Base-by-base conservation (phyloP, 176 grass and related monocot genomes). In the maize (Zea mays) region DNA sequence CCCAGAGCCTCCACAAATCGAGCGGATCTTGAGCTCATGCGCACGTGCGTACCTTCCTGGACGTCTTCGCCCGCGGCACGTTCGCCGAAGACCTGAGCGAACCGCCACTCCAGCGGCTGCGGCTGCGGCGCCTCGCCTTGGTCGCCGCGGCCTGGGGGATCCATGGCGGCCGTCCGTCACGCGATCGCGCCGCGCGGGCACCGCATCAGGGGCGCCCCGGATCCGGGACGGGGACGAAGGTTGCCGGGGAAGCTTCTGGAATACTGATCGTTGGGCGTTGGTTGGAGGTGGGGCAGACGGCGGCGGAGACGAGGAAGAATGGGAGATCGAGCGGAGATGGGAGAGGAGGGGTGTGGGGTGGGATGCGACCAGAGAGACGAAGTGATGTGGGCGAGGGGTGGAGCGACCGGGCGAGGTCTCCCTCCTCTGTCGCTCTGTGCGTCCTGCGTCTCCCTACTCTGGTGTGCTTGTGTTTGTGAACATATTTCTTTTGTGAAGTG, bases 1-100 rank as follows among this genome's bases (percentile, higher is more conserved):
- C 27, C n/a, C 10, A 17, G 54, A 73, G 21, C 19, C 56, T 51
- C 64, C 47, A 19, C 19, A 36, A 94, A 91, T 86, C 77, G 12
- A 63, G 21, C 71, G 80, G 89, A 92, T 87, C 89, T 96, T 79
- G 67, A 60, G 68, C 10, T 54, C 37, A 15, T 38, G 79, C 56
- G 41, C 62, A 13, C 27, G 51, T 35, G 72, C 14, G 45, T 85
- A 96, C 93, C 93, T 96, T 96, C 93, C 84, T 92, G 93, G 63
- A 96, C 89, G 82, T 96, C 93, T 76, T 96, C 93, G 47, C 93
- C 93, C 41, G 93, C 86, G 69, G 86, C 62, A 62, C 93, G 89
- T 78, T 96, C 89, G 76, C 93, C 93, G 82, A 96, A 96, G 77
- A 96, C 93, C 93, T 96, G 93, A 37, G 93, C 90, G 79, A 96